Base-by-base conservation (phyloP, 2,329 filamentous ascomycete genomes). In the Xylaria sp. region DNA sequence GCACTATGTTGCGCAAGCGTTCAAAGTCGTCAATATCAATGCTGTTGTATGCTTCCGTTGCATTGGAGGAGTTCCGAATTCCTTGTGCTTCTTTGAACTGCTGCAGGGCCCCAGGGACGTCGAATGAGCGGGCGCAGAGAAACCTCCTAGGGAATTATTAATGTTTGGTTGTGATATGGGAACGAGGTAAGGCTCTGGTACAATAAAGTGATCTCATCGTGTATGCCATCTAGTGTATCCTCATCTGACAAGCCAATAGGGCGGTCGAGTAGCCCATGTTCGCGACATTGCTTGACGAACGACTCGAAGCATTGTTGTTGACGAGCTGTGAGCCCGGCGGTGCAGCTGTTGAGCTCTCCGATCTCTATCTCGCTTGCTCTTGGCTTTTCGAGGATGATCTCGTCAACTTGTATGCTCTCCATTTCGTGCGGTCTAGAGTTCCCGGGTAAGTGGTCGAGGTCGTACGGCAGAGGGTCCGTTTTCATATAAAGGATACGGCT, bases 51-150 rank as follows among this genome's bases (percentile, higher is more conserved):
- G 51, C 51, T 29, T 57, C 57, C 31, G 38, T 9, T 1, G 61
- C 38, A 15, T 67, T 61, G 7, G 57, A 50, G 13, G 65, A 61
- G 33, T 5, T 42, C 25, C 65, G 56, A 17, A 67, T 65, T n/a
- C 61, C 25, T n/a, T 61, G 65, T 31, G 65, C 65, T 54, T 67
- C 65, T 44, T 67, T 57, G 11, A 67, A 65, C 15, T 67, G 65
- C 33, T 27, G 38, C 13, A 67, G 17, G 1, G 61, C 56, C 1
- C 61, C 65, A 2, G 61, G 29, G 11, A 65, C 53, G 25, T 67
- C 57, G 17, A 67, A 65, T 29, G 56, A 51, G 27, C 65, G 65
- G 58, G 44, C 65, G 25, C n/a, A 31, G 45, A 65, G 57, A 15
- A 67, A 67, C 20, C 61, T 47, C 51, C 65, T 67, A 33, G 5